phyloP scores from a whole-genome alignment of 306 rosid genomes.

The Myrica gale region DNA sequence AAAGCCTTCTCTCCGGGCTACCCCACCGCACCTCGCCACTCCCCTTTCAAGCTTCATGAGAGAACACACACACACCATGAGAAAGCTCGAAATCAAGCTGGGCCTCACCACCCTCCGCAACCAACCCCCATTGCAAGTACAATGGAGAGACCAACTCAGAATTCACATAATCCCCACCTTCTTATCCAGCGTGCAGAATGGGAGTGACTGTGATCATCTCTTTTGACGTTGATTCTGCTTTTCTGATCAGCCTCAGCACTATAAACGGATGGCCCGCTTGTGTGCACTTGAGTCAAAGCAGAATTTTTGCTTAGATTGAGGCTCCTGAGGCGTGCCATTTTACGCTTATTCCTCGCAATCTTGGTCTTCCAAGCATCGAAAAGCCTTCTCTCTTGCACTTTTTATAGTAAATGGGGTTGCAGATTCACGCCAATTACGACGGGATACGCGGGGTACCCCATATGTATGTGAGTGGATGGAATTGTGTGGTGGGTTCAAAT shows the following conservation, averaged over 20 bases:
- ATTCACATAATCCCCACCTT: constrained; percentile 39
- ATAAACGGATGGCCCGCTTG: not conserved
- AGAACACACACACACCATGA: constrained; percentile 35
- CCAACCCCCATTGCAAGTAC: not conserved
- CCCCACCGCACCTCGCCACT: constrained; percentile 41
- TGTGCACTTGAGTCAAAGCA: not conserved
- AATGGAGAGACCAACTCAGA: not conserved
- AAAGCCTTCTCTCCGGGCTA: constrained; percentile 21
- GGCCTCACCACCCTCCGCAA: constrained; percentile 30
- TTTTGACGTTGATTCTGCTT: not conserved
- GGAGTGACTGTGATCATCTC: not conserved
- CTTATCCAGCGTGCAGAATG: constrained; percentile 41
- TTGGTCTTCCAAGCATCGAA: constrained; percentile 28
- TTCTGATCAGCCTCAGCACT: constrained; percentile 1
- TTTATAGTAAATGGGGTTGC: not conserved
- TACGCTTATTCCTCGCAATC: constrained; percentile 41
- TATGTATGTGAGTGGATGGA: constrained; percentile 75
- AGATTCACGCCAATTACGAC: not conserved
- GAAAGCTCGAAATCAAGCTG: constrained; percentile 47
- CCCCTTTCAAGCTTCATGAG: constrained; percentile 51
- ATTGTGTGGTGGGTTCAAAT: constrained; percentile 77
- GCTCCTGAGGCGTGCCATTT: constrained; percentile 43
- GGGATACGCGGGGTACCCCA: not conserved
- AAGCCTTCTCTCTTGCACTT: constrained; percentile 19
- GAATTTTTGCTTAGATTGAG: constrained; percentile 16